Evolutionary conservation across 768 basidiomycete species (phyloP).

Genomic region (Leccinum barrowsii): DNA sequence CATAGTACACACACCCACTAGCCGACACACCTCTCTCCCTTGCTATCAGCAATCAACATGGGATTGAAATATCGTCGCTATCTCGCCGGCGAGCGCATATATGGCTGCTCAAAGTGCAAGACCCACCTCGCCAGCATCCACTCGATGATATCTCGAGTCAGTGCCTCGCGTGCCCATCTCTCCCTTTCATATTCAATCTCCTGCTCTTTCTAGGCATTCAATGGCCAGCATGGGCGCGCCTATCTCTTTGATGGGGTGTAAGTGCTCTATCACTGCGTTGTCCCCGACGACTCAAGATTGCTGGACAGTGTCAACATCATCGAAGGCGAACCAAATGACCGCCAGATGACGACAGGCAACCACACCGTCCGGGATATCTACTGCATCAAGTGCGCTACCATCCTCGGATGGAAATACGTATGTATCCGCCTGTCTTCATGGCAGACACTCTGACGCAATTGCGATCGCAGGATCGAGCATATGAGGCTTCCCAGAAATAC

Average conservation of each 20-base stretch:
- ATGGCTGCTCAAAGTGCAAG: slow-evolving; percentile 82
- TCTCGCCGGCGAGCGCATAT: slow-evolving; percentile 80
- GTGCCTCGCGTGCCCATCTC: slow-evolving; percentile 22
- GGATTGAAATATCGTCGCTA: slow-evolving; percentile 89
- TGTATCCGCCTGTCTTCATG: slow-evolving; percentile 2
- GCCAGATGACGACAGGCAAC: slow-evolving; percentile 95
- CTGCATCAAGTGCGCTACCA: slow-evolving; percentile 84
- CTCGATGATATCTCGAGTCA: slow-evolving; percentile 84
- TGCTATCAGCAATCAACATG: slow-evolving; percentile 42
- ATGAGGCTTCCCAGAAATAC: slow-evolving; percentile 88
- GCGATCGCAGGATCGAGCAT: slow-evolving; percentile 78
- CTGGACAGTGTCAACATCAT: slow-evolving; percentile 78
- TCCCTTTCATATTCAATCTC: slow-evolving; percentile 8
- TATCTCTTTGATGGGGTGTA: slow-evolving; percentile 94
- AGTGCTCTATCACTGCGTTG: slow-evolving; percentile 34
- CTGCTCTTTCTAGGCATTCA: slow-evolving; percentile 70
- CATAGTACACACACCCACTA: neutral
- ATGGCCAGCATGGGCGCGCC: slow-evolving; percentile 93
- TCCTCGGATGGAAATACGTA: slow-evolving; percentile 98
- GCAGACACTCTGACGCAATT: slow-evolving; percentile 1
- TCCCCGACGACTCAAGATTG: slow-evolving; percentile 4
- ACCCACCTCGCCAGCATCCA: slow-evolving; percentile 91
- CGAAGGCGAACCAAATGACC: slow-evolving; percentile 85
- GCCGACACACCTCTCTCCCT: neutral
- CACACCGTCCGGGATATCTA: slow-evolving; percentile 96